Evolutionary conservation across 345 rosid species (phyloP).

Genomic region (Citrus maxima): DNA sequence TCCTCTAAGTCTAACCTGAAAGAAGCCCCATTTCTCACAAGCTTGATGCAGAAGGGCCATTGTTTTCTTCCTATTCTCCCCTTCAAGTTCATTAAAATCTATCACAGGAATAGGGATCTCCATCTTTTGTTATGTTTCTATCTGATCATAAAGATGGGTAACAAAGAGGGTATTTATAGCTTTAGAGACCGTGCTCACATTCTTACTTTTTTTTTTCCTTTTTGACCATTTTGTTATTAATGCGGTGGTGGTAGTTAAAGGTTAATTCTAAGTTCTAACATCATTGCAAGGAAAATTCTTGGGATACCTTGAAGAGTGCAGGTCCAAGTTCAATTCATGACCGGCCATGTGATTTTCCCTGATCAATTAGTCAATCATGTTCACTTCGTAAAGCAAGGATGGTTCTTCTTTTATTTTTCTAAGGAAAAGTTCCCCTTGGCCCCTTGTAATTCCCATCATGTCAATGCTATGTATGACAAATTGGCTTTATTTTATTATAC

Average conservation of each 20-base stretch:
- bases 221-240: background rate
- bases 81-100: slow-evolving; percentile 59
- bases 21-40: slow-evolving; percentile 86
- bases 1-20: slow-evolving; percentile 44
- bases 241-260: slow-evolving; percentile 11
- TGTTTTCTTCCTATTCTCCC: slow-evolving; percentile 57
- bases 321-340: slow-evolving; percentile 45
- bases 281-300: slow-evolving; percentile 3
- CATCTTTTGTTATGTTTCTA: slow-evolving; percentile 27
- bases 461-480: background rate
- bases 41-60: slow-evolving; percentile 75
- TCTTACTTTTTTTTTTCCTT: background rate
- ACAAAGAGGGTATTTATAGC: slow-evolving; percentile 38
- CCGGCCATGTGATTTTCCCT: slow-evolving; percentile 33
- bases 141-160: slow-evolving; percentile 21
- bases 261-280: slow-evolving; percentile 10
- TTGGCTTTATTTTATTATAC: background rate
- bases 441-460: slow-evolving; percentile 14
- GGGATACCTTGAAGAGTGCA: slow-evolving; percentile 15
- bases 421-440: slow-evolving; percentile 16
- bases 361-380: slow-evolving; percentile 15
- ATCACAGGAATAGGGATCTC: slow-evolving; percentile 52
- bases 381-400: slow-evolving; percentile 25
- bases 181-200: background rate
- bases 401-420: slow-evolving; percentile 6